Base-by-base conservation (phyloP, 805 yeast genomes). In the Yamadazyma philogaea region DNA sequence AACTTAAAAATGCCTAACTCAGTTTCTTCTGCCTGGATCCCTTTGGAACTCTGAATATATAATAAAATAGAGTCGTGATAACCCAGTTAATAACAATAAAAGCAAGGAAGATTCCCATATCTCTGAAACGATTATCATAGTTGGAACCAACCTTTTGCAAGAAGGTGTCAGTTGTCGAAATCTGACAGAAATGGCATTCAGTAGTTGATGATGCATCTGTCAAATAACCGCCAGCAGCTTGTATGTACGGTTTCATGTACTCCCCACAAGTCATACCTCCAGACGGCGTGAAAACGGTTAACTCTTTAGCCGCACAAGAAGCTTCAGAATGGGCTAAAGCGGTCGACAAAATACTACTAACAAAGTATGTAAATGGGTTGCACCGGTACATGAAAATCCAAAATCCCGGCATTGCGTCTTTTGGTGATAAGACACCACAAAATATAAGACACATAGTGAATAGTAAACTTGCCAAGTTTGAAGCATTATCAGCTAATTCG, bases 371-470 rank as follows among this genome's bases (percentile, higher is more conserved):
- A 49, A 82, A 66, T 12, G 93, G 47, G 79, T 76, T 72, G 14
- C 71, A 75, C 57, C 89, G 71, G 71, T 84, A 85, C 87, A 85
- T 81, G 72, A 84, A 84, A 32, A 75, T 68, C 90, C 91, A 79
- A 62, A 55, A 70, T 38, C 55, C 54, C 15, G 60, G 66, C 55
- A 54, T 67, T 49, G 73, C 77, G 57, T 47, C 52, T 4, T 52
- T 63, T 12, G 56, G 55, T 14, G 63, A 65, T 39, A 64, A 53
- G 15, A 63, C 67, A 54, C 69, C 69, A 60, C 68, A 61, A 57
- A 63, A 63, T 31, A 54, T 61, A 54, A 64, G 54, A 56, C 67
- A 62, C 55, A 62, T 49, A 12, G 66, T 55, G 45, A 63, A 62
- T 39, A 60, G 47, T 40, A 63, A 34, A 8, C 50, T 47, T 1